Percentiles rank a stretch among this genome's conserved stretches.
These are phyloP conservation scores for Xylaria sp. DNA, from an alignment of 2,329 filamentous ascomycete genomes.

Conservation along the genomic window DNA sequence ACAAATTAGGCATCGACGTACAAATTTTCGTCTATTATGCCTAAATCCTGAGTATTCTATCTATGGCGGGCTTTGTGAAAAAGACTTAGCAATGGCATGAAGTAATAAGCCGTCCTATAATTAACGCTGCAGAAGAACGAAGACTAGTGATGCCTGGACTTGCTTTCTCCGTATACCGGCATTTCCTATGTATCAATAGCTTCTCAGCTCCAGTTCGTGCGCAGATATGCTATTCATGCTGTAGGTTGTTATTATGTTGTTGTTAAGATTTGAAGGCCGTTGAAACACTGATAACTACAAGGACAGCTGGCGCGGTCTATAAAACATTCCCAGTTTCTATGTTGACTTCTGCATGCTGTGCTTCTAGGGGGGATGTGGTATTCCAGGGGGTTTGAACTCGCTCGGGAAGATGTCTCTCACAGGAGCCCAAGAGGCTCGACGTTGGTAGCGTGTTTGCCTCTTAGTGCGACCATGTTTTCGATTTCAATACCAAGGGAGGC, in stretches of 20 bases:
- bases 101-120: not conserved
- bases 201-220: not conserved
- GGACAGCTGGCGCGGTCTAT: not conserved
- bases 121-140: not conserved
- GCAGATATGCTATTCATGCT: not conserved
- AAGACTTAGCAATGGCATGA: not conserved
- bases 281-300: not conserved
- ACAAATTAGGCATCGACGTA: not conserved
- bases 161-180: not conserved
- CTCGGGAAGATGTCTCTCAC: not conserved
- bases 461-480: constrained; percentile 40
- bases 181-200: not conserved
- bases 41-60: not conserved
- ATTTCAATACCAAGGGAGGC: constrained; percentile 48
- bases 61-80: not conserved
- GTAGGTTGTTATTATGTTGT: not conserved
- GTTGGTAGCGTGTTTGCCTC: not conserved
- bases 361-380: not conserved
- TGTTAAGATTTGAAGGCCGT: not conserved
- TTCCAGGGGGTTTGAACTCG: not conserved
- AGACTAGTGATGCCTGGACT: not conserved
- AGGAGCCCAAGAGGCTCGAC: not conserved
- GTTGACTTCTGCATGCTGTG: not conserved
- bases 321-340: not conserved
- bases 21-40: not conserved